phyloP scores from a whole-genome alignment of 2,329 filamentous ascomycete species.

The Macrophomina pseudophaseolina region DNA sequence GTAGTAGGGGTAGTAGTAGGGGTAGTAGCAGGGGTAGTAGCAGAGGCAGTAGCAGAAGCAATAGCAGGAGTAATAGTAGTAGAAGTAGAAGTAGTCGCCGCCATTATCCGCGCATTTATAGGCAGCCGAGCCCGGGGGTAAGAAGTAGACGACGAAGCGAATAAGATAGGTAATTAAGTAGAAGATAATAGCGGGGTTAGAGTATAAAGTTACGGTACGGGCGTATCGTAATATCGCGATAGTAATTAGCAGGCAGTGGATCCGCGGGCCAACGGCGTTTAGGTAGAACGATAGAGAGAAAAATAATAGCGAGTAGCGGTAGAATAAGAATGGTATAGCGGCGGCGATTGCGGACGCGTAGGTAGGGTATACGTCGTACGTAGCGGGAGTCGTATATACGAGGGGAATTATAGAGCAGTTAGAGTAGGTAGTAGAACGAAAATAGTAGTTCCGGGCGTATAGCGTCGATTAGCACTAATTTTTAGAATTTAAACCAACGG shows the following conservation, averaged over 20 bases:
- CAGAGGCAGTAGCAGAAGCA: no score
- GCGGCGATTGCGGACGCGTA: constrained; percentile 28
- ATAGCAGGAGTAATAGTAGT: no score
- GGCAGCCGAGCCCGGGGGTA: constrained; percentile 24
- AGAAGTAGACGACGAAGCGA: constrained; percentile 29
- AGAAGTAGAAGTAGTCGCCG: background rate
- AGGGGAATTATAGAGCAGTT: constrained; percentile 27
- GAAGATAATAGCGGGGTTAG: constrained; percentile 27
- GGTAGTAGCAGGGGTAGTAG: no score
- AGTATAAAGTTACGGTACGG: constrained; percentile 27
- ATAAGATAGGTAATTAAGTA: constrained; percentile 29
- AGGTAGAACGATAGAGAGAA: constrained; percentile 30
- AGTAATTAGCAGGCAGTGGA: constrained; percentile 31
- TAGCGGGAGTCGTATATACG: constrained; percentile 29
- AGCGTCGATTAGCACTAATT: no score
- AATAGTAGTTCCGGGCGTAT: constrained; percentile 27
- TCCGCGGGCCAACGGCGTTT: constrained; percentile 27
- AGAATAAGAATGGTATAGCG: constrained; percentile 25
- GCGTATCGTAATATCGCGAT: constrained; percentile 32
- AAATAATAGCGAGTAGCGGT: background rate
- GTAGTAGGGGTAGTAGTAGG: no score
- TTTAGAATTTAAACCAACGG: no score
- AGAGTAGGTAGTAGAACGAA: constrained; percentile 26
- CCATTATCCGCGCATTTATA: constrained; percentile 28
- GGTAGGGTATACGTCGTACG: constrained; percentile 27